Conservation (phyloP, 2,329 filamentous ascomycete genomes). For the Fusarium sp. region DNA sequence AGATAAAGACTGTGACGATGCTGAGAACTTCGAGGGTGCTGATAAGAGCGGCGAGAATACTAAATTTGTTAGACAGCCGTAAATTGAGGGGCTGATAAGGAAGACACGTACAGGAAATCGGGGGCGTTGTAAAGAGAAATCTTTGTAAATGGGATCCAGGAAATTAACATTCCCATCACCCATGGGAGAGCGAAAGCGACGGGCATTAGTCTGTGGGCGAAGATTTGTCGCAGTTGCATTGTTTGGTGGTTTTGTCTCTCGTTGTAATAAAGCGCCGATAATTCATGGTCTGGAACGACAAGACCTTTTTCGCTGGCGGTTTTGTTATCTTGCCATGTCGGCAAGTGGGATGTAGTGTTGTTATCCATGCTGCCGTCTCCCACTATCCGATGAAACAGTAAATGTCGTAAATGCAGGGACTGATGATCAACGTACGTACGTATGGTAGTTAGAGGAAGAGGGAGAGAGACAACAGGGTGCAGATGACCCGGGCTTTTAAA, state of each 20-base stretch:
- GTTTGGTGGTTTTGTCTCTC: background rate
- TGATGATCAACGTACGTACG: background rate
- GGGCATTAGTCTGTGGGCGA: constrained; percentile 19
- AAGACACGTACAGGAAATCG: constrained; percentile 22
- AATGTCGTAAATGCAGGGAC: background rate
- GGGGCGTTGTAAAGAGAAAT: constrained; percentile 26
- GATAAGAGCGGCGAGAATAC: constrained; percentile 21
- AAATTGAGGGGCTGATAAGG: background rate
- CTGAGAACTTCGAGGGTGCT: constrained; percentile 38
- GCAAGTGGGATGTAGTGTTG: constrained; percentile 24
- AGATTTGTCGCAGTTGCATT: constrained; percentile 7
- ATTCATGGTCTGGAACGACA: background rate
- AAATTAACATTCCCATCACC: constrained; percentile 33
- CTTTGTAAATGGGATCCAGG: constrained; percentile 34
- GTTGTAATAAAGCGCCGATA: background rate
- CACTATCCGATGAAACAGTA: constrained; percentile 19
- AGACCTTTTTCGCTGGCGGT: constrained; percentile 4
- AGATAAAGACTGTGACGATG: constrained; percentile 31
- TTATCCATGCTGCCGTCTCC: constrained; percentile 16
- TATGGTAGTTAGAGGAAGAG: too few relatives aligned
- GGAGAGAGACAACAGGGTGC: background rate
- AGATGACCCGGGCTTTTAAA: constrained; percentile 17
- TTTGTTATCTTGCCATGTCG: constrained; percentile 12
- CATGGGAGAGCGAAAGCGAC: constrained; percentile 32
- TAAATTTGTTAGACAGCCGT: background rate